Evolutionary conservation across 192 early-diverging fungal genomes (phyloP), one percentile per base, ranked within the genome.

Genomic region (Lunasporangiospora selenospora): DNA sequence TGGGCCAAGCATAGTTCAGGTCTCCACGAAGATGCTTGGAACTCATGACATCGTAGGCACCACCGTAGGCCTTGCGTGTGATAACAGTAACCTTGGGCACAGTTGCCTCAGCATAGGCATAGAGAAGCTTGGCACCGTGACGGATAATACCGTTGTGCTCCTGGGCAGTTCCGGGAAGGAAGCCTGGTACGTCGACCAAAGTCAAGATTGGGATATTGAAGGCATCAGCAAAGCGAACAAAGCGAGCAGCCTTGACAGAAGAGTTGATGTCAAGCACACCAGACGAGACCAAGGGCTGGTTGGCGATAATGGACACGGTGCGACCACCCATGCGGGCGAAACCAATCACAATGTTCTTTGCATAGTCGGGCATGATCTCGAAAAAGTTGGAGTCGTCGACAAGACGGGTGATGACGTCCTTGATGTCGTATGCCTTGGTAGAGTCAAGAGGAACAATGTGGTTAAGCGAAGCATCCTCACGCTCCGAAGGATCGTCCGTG

Each of bases 41-140:
- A 57, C 84, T 85, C 96, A 98, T 98, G 18, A 98, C 96, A 79
- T 95, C 93, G 75, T 98, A 97, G 7, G 96, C 96, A 38, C 96
- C 96, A 51, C 96, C 96, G 62, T 98, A 98, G 6, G 96, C 96
- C 78, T 98, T 98, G 21, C 96, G 81, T 19, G 92, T 94, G 47
- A 97, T 97, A 21, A 98, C 81, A 7, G 95, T 96, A 30, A 98
- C 86, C 78, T 98, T 98, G 39, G 96, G 96, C 13, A 96, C 94
- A 7, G 96, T 98, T 6, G 96, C 77, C 78, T 98, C 96, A 31
- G 93, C 92, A 62, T 95, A 98, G 37, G 96, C 96, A 60, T 96
- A 97, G 26, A 98, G 77, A 7, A 98, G 81, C 80, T 98, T 98
- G 37, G 96, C 96, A 42, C 96, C 96, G 75, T 98, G 88, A 13